Evolutionary conservation across 352 stramenopile genomes (phyloP).

Genomic region (Elongisporangium undulatum): DNA sequence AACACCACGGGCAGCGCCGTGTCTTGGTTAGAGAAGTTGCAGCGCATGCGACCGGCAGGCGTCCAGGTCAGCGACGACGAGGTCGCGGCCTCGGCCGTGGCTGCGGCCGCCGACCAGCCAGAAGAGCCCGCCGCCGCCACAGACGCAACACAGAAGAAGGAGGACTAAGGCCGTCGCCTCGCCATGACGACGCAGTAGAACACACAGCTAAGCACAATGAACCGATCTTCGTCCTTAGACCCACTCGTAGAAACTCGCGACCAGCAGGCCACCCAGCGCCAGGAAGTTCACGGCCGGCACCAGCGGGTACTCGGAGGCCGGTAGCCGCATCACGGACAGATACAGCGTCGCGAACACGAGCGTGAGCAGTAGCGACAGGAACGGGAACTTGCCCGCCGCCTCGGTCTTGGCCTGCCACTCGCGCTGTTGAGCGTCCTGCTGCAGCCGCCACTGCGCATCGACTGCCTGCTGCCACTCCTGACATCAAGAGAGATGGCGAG

Average conservation of each 20-base stretch:
- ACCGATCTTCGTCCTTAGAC: slow-evolving; percentile 1
- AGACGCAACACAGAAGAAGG: background rate
- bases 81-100: slow-evolving; percentile 17
- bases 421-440: slow-evolving; percentile 23
- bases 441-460: slow-evolving; percentile 7
- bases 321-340: slow-evolving; percentile 40
- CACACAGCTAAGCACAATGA: background rate
- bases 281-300: slow-evolving; percentile 54
- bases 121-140: slow-evolving; percentile 8
- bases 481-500: background rate
- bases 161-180: background rate
- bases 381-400: slow-evolving; percentile 32
- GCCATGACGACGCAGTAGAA: background rate
- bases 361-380: slow-evolving; percentile 41
- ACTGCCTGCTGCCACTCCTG: slow-evolving; percentile 46
- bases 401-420: slow-evolving; percentile 21
- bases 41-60: slow-evolving; percentile 81
- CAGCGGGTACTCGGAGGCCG: slow-evolving; percentile 36
- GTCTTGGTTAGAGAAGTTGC: slow-evolving; percentile 85
- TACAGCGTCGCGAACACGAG: slow-evolving; percentile 54
- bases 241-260: slow-evolving; percentile 34
- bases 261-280: slow-evolving; percentile 29
- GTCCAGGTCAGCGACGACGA: slow-evolving; percentile 26
- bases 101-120: slow-evolving; percentile 17
- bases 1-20: slow-evolving; percentile 63